Evolutionary conservation across 2,329 filamentous ascomycete genomes (phyloP), one percentile per base, ranked within the genome.

Genomic region (Pseudopyricularia cyperi): DNA sequence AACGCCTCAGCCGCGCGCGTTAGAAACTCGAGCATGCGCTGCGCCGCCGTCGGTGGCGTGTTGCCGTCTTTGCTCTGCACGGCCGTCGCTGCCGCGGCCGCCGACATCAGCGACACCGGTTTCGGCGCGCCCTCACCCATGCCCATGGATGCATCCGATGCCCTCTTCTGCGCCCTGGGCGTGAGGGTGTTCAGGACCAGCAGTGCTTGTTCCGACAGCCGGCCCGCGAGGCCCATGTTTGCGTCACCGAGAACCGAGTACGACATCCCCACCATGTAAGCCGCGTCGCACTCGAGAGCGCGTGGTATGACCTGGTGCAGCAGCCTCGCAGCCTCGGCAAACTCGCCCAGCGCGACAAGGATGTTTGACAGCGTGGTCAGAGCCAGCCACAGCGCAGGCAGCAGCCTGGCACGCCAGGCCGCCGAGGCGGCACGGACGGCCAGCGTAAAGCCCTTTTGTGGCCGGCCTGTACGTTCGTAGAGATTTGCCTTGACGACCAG

Each of bases 221-320:
- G 61, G 34, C 87, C 84, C 0, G 87, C 88, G 55, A 87, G 68
- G 0, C 89, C 89, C 71, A 95, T 85, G 58, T 83, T 79, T 0
- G 87, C 83, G 62, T 95, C 89, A 0, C 80, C 86, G 3, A 94
- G 75, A 22, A 80, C 66, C 1, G 78, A 77, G 64, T 90, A 91
- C 17, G 89, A 73, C 22, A 72, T 74, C 0, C 82, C 89, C 0
- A 76, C 74, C 14, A 88, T 70, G 47, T 71, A 72, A 1, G 74
- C 70, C 47, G 85, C 79, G 50, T 82, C 79, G 50, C 79, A 80
- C 65, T 94, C 88, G 1, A 94, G 71, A 22, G 85, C 80, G 56
- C 89, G 82, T 4, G 90, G 89, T 54, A 95, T 73, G 8, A 87
- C 74, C 1, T 80, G 80, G 50, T 79, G 71, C 4, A 94, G 67